Conservation (phyloP, 495 filamentous ascomycete genomes). For the Aspergillus mulundensis region DNA sequence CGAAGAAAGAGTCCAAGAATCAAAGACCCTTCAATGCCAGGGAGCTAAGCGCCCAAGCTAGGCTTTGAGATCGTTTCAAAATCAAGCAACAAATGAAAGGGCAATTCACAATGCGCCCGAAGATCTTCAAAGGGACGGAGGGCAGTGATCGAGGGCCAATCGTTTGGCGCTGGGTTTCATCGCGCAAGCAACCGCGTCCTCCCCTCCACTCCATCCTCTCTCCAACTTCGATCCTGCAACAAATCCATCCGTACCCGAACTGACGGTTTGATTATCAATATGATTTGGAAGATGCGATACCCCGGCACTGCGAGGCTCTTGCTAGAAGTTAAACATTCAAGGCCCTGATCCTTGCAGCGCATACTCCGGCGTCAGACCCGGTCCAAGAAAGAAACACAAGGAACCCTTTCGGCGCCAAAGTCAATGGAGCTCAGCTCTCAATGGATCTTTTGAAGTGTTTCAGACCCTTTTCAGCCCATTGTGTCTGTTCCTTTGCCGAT, state of each 20-base stretch:
- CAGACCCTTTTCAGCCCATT: constrained; percentile 15
- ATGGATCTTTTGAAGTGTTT: constrained; percentile 15
- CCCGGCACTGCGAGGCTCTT: neutral
- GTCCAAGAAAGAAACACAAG: constrained; percentile 5
- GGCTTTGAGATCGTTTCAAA: neutral
- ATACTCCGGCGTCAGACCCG: neutral
- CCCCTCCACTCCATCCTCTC: constrained; percentile 13
- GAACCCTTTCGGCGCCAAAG: neutral
- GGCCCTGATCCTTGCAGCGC: neutral
- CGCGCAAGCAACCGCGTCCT: neutral
- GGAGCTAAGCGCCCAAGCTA: neutral
- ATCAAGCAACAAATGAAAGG: neutral
- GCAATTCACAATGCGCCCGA: neutral
- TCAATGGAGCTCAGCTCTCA: constrained; percentile 18
- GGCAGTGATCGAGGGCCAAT: constrained; percentile 10
- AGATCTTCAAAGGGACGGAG: neutral
- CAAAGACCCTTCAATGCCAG: neutral
- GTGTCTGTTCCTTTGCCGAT: constrained; percentile 11
- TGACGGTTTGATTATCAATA: neutral
- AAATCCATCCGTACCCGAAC: neutral
- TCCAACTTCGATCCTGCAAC: neutral
- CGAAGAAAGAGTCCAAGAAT: neutral
- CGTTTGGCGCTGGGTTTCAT: constrained; percentile 19
- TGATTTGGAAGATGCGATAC: neutral
- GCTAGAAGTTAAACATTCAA: neutral